phyloP scores from a whole-genome alignment of 73 alveolate species.

The Halteria grandinella region DNA sequence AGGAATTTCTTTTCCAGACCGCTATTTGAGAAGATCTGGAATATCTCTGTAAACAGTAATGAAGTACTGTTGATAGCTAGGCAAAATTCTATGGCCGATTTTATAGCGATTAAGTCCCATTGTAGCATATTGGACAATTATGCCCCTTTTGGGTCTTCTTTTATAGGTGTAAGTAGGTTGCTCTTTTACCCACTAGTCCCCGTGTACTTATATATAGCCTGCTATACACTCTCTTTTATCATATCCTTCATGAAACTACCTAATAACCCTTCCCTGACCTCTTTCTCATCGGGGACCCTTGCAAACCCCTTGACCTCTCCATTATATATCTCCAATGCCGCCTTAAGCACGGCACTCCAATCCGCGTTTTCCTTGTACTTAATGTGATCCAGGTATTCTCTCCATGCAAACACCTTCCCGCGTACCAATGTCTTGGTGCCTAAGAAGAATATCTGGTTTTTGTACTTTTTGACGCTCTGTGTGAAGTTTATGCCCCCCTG shows the following conservation, averaged over 20 bases:
- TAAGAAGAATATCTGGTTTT: slow-evolving; percentile 36
- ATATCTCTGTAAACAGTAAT: slow-evolving; percentile 55
- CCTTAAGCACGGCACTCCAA: slow-evolving; percentile 58
- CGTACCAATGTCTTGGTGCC: slow-evolving; percentile 55
- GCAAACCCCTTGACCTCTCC: slow-evolving; percentile 72
- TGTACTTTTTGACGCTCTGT: slow-evolving; percentile 36
- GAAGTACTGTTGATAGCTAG: slow-evolving; percentile 25
- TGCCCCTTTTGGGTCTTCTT: no score
- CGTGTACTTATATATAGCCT: slow-evolving; percentile 29
- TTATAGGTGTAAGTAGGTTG: no score
- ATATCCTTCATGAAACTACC: slow-evolving; percentile 58
- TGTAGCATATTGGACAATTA: no score
- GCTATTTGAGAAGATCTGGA: slow-evolving; percentile 49
- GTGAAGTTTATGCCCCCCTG: slow-evolving; percentile 48
- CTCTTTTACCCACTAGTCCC: no score
- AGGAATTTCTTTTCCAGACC: slow-evolving; percentile 61
- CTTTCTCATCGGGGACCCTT: slow-evolving; percentile 69
- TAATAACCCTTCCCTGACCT: slow-evolving; percentile 54
- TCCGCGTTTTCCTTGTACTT: slow-evolving; percentile 52
- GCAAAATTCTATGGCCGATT: slow-evolving; percentile 68
- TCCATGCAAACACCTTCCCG: slow-evolving; percentile 62
- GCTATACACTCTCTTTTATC: slow-evolving; percentile 54
- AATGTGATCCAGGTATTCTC: slow-evolving; percentile 60
- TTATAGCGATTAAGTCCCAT: slow-evolving; percentile 67
- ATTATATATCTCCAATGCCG: slow-evolving; percentile 63